These are phyloP conservation scores for Lizonia empirigonia DNA, from an alignment of 2,329 filamentous ascomycete genomes.

Conservation along the genomic window DNA sequence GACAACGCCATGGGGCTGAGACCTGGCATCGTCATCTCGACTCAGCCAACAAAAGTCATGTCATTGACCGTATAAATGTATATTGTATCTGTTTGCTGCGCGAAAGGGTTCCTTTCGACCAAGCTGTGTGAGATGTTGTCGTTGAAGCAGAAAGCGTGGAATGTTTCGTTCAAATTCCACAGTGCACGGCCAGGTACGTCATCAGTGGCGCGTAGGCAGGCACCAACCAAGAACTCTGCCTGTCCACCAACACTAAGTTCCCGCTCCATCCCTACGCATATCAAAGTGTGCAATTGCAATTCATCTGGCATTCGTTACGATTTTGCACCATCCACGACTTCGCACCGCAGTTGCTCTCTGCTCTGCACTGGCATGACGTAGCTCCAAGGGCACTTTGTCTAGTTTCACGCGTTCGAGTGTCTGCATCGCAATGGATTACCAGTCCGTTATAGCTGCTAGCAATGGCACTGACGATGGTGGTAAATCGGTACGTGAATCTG, in stretches of 20 bases:
- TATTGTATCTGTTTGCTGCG: too few species aligned
- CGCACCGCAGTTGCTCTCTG: not conserved
- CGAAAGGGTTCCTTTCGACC: too few species aligned
- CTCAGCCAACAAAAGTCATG: too few species aligned
- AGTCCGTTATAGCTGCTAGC: constrained; percentile 21
- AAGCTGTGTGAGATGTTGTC: too few species aligned
- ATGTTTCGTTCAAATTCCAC: not conserved
- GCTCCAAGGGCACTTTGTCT: not conserved
- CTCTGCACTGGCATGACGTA: constrained; percentile 7
- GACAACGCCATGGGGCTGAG: too few species aligned
- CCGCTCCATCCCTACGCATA: constrained; percentile 1
- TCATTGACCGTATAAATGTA: too few species aligned
- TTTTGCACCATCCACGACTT: not conserved
- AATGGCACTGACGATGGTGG: constrained; percentile 20
- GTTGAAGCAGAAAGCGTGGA: not conserved
- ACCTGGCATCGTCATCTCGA: too few species aligned
- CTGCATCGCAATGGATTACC: constrained; percentile 22
- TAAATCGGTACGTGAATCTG: constrained; percentile 24
- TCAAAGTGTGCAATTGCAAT: not conserved
- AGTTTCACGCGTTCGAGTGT: constrained; percentile 1
- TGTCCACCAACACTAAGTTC: constrained; percentile 7
- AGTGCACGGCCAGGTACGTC: constrained; percentile 12
- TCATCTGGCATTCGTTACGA: not conserved
- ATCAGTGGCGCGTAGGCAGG: constrained; percentile 3
- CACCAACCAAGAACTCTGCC: constrained; percentile 1